Conservation (phyloP, 352 stramenopile genomes). For the Phytopythium aichiense region DNA sequence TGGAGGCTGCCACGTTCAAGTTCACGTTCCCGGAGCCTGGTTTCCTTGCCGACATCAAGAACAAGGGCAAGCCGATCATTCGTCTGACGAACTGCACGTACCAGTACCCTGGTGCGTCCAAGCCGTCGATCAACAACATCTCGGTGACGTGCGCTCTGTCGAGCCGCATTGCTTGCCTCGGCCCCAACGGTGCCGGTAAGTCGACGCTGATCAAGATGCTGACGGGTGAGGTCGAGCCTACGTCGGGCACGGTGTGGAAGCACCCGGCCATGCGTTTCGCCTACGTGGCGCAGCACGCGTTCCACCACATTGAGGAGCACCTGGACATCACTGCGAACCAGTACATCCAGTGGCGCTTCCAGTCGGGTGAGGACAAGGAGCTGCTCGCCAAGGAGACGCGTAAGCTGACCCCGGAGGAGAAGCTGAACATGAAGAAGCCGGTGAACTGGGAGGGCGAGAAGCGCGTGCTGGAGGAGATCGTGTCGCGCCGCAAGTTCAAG, state of each 20-base stretch:
- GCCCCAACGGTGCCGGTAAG: conserved; percentile 94
- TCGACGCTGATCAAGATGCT: conserved; percentile 96
- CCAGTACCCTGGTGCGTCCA: conserved; percentile 70
- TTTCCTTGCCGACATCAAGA: conserved; percentile 89
- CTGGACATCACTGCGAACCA: conserved; percentile 93
- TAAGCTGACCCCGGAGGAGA: conserved; percentile 91
- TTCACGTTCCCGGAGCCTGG: conserved; percentile 86
- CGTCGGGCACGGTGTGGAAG: conserved; percentile 72
- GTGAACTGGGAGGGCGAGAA: conserved; percentile 92
- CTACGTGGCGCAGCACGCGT: conserved; percentile 97
- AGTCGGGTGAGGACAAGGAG: conserved; percentile 88
- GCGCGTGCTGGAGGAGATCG: conserved; percentile 88
- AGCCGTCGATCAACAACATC: conserved; percentile 84
- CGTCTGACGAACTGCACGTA: conserved; percentile 85
- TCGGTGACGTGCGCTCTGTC: conserved; percentile 77
- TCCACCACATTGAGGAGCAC: conserved; percentile 97
- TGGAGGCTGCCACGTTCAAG: conserved; percentile 80
- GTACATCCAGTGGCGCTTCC: conserved; percentile 98
- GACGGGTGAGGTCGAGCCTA: conserved; percentile 79
- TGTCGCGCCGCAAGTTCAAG: conserved; percentile 92
- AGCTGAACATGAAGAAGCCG: conserved; percentile 93
- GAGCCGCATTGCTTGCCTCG: conserved; percentile 77
- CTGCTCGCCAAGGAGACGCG: conserved; percentile 90
- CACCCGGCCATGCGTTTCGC: conserved; percentile 90
- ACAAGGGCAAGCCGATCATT: conserved; percentile 90